Conservation (phyloP, 2,329 filamentous ascomycete species). For the Triangularia setosa region DNA sequence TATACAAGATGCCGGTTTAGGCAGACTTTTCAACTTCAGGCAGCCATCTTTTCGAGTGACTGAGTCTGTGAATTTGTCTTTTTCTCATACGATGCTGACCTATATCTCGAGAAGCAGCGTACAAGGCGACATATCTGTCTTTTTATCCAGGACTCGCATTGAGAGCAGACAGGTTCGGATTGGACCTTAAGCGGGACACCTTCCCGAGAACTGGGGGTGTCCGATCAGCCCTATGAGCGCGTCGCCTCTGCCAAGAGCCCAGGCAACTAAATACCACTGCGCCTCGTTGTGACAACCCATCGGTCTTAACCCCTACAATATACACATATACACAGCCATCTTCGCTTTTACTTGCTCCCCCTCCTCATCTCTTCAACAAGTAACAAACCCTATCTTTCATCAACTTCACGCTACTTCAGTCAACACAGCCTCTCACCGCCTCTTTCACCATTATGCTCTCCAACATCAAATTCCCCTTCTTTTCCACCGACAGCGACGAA, state of each 20-base stretch:
- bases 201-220: neutral
- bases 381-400: neutral
- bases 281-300: neutral
- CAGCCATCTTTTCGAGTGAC: neutral
- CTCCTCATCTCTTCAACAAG: neutral
- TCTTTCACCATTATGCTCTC: neutral
- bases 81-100: neutral
- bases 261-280: neutral
- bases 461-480: neutral
- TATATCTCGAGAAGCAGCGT: neutral
- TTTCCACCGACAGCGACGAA: neutral
- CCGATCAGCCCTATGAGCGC: neutral
- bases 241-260: neutral
- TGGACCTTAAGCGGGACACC: neutral
- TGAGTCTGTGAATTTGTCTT: neutral
- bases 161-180: neutral
- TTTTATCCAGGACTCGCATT: neutral
- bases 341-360: neutral
- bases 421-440: neutral
- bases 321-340: neutral
- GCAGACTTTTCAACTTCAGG: neutral
- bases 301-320: neutral
- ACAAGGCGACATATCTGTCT: neutral
- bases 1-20: conserved; percentile 5
- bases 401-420: neutral